A percentile compares a stretch with the other conserved stretches of the same genome.
phyloP scores from a whole-genome alignment of 768 basidiomycete species.

The Rhizopogon vesiculosus region DNA sequence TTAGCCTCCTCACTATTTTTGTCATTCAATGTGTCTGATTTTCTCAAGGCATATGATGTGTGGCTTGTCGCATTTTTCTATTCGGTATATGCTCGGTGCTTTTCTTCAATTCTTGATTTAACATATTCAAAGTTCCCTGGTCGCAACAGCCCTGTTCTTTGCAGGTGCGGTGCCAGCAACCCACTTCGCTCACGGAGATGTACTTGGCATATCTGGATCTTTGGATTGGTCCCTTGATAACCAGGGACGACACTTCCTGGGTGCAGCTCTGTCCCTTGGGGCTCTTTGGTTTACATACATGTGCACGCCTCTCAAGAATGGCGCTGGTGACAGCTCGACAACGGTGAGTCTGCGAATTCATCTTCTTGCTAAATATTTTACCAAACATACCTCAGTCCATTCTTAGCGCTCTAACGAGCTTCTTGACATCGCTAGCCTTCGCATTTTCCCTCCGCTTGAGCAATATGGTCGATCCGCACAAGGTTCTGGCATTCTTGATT shows the following conservation, averaged over 20 bases:
- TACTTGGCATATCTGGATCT: conserved; percentile 23
- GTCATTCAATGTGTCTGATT: not conserved
- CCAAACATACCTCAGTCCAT: conserved; percentile 5
- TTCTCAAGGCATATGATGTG: conserved; percentile 55
- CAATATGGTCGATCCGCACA: conserved; percentile 43
- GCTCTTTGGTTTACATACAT: not conserved
- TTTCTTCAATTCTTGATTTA: conserved; percentile 1
- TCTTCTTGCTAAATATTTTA: not conserved
- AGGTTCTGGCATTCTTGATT: conserved; percentile 49
- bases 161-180: conserved; percentile 43
- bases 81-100: conserved; percentile 37
- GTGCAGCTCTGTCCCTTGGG: conserved; percentile 10
- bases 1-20: conserved; percentile 16
- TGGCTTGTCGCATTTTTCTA: conserved; percentile 52
- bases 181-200: conserved; percentile 30
- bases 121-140: conserved; percentile 39
- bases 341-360: not conserved
- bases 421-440: conserved; percentile 45
- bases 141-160: conserved; percentile 51
- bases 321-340: too few relatives aligned
- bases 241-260: conserved; percentile 26
- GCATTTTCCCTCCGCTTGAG: conserved; percentile 51
- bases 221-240: conserved; percentile 39
- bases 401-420: conserved; percentile 35
- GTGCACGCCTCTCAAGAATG: not conserved